Base-by-base conservation (phyloP, 1,284 basidiomycete genomes). In the Cystobasidium sp. region DNA sequence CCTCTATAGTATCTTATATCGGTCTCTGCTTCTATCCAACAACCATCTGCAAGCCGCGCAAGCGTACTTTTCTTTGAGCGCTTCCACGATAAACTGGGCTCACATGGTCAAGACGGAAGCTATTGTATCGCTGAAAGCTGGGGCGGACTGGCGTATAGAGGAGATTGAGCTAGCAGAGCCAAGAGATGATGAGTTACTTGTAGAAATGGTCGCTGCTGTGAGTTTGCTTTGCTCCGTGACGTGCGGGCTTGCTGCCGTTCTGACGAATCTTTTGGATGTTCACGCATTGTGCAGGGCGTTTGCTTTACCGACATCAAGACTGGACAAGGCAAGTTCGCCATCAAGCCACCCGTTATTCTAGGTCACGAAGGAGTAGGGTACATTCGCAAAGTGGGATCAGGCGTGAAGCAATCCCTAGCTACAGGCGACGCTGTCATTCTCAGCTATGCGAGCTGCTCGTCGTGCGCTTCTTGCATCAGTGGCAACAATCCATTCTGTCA, bases 401-500 rank as follows among this genome's bases (percentile, higher is more conserved):
- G 56, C 31, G 43, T 61, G n/a, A 63, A 63, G 14, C 59, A 71
- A 39, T 46, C 58, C 18, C 20, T 49, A 10, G 31, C 37, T 10
- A 7, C 37, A n/a, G 68, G 68, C n/a, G 68, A 71, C 51, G 56
- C 68, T 24, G 68, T 71, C 6, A 61, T 71, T 14, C 46, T 71
- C 9, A 62, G 58, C 52, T 71, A 51, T 22, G 55, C 68, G 12
- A 59, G 52, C 20, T 71, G 68, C 59, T 18, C 56, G 7, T 46
- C 44, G n/a, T 71, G 68, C 46, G 43, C 20, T 24, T 52, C 44
- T 20, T 71, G 68, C 52, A 37, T 18, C 16, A 43, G 52, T 62
- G 68, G 68, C 9, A 46, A 62, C 46, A 53, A 37, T 10, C 10
- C 44, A 53, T 49, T 22, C 31, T 71, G 68, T 37, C 24, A 71